phyloP scores from a whole-genome alignment of 805 yeast genomes.

The Saturnispora ahearnii region DNA sequence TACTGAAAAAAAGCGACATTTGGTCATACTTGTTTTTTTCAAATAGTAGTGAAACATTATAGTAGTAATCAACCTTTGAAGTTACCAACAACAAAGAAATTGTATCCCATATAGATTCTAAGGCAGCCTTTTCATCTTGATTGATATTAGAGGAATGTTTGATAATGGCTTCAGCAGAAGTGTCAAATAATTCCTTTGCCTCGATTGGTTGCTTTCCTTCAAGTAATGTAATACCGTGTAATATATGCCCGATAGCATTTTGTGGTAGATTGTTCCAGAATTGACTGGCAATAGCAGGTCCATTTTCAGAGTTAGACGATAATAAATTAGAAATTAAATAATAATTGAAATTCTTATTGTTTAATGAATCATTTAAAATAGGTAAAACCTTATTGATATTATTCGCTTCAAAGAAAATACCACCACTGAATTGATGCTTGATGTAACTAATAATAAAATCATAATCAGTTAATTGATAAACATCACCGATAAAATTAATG shows the following conservation, averaged over 20 bases:
- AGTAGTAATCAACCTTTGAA: conserved; percentile 30
- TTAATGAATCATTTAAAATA: conserved; percentile 12
- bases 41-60: conserved; percentile 31
- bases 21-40: conserved; percentile 23
- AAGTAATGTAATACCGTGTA: conserved; percentile 24
- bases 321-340: conserved; percentile 19
- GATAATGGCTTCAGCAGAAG: conserved; percentile 24
- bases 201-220: conserved; percentile 16
- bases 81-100: conserved; percentile 23
- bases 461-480: not conserved
- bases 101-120: conserved; percentile 3
- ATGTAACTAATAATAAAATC: conserved; percentile 13
- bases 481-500: conserved; percentile 5
- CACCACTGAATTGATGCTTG: conserved; percentile 16
- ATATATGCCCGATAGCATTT: conserved; percentile 12
- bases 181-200: conserved; percentile 26
- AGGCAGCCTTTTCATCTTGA: conserved; percentile 13
- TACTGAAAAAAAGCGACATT: conserved; percentile 30
- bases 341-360: conserved; percentile 18
- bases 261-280: conserved; percentile 18
- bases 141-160: conserved; percentile 14
- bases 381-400: conserved; percentile 20
- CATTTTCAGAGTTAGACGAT: conserved; percentile 6
- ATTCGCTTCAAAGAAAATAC: conserved; percentile 19
- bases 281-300: conserved; percentile 9